These are phyloP conservation scores for Colletotrichum chrysophilum DNA, from an alignment of 2,329 filamentous ascomycete genomes.

Conservation along the genomic window DNA sequence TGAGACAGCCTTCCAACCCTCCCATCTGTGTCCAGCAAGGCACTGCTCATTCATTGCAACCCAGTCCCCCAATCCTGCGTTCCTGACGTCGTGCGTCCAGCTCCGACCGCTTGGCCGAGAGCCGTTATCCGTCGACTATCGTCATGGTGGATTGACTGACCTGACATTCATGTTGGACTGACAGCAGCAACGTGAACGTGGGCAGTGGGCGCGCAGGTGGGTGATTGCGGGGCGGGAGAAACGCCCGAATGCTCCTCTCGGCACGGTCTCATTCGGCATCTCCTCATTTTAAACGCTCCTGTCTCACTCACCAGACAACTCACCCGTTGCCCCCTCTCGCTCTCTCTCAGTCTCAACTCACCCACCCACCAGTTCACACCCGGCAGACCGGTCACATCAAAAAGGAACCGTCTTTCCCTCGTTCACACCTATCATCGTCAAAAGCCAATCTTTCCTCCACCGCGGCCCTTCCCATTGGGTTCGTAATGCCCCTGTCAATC, in stretches of 20 bases:
- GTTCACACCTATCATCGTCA: background rate
- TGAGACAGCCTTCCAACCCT: background rate
- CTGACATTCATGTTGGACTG: background rate
- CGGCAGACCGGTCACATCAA: background rate
- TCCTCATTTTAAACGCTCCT: background rate
- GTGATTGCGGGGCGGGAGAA: background rate
- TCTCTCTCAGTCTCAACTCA: background rate
- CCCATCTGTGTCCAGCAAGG: background rate
- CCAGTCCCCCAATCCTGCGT: background rate
- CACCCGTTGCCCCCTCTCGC: background rate
- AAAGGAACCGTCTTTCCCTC: background rate
- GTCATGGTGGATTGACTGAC: background rate
- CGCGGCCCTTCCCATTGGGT: conserved; percentile 2
- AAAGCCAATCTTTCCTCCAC: background rate
- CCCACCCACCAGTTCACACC: background rate
- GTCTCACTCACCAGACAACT: background rate
- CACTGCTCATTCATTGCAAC: conserved; percentile 6
- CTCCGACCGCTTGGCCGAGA: conserved; percentile 6
- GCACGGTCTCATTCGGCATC: background rate
- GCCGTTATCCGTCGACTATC: conserved; percentile 1
- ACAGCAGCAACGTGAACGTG: background rate
- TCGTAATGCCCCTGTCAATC: background rate
- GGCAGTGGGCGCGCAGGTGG: background rate
- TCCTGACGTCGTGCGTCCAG: conserved; percentile 10
- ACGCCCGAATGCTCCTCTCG: background rate